phyloP scores from a whole-genome alignment of 495 filamentous ascomycete species.

The Ascodesmis nigricans region DNA sequence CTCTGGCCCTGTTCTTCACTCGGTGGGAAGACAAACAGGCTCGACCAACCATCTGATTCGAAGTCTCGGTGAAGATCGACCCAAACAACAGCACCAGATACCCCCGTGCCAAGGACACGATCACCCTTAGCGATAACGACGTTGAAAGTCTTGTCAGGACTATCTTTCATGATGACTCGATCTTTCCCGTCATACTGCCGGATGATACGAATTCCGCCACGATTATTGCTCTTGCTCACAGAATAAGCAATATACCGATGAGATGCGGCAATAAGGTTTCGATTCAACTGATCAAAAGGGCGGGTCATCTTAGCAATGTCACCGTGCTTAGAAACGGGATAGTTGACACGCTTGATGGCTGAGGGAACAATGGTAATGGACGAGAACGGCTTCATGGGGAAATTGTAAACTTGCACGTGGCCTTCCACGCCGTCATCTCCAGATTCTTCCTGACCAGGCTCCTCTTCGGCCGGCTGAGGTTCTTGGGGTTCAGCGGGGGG shows the following conservation, averaged over 20 bases:
- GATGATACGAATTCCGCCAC: constrained; percentile 71
- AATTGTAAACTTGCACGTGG: constrained; percentile 79
- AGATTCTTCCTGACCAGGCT: constrained; percentile 40
- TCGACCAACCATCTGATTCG: constrained; percentile 34
- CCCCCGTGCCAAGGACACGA: constrained; percentile 69
- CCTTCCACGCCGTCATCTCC: too few relatives aligned
- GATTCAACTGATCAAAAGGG: constrained; percentile 90
- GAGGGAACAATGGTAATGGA: constrained; percentile 35
- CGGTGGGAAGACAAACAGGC: constrained; percentile 21
- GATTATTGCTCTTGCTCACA: constrained; percentile 46
- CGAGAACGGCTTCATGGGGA: constrained; percentile 88
- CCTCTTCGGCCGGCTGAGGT: too few relatives aligned
- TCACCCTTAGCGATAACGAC: constrained; percentile 36
- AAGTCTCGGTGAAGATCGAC: constrained; percentile 52
- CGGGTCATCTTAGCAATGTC: constrained; percentile 78
- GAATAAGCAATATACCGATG: constrained; percentile 82
- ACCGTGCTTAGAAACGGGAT: constrained; percentile 22
- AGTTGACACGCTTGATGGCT: constrained; percentile 18
- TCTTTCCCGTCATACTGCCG: constrained; percentile 81
- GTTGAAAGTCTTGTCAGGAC: constrained; percentile 79
- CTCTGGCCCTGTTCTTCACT: constrained; percentile 22
- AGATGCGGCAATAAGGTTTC: constrained; percentile 75
- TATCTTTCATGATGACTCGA: constrained; percentile 67
- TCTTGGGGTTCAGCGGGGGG: too few relatives aligned
- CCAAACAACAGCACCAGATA: constrained; percentile 91